Evolutionary conservation across 2,329 filamentous ascomycete species (phyloP).

Genomic region (Pseudocercospora cruenta): DNA sequence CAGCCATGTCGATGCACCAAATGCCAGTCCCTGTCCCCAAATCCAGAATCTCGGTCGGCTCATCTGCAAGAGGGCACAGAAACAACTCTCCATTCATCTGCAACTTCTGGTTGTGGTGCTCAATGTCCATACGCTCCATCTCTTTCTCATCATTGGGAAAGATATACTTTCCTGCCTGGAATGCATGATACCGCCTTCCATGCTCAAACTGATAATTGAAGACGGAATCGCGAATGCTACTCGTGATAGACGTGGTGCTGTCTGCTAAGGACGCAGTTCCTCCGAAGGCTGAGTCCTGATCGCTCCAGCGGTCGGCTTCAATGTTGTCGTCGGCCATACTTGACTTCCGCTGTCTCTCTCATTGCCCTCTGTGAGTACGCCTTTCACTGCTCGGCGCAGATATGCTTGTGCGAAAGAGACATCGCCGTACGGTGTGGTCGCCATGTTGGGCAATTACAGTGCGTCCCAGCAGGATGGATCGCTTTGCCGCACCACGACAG

Average conservation of each 20-base stretch:
- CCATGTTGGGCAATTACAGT: not conserved
- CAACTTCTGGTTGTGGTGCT: conserved; percentile 36
- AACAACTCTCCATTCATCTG: conserved; percentile 39
- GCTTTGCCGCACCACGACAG: conserved; percentile 4
- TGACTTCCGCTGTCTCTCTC: conserved; percentile 1
- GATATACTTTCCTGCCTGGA: conserved; percentile 31
- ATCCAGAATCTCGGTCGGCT: conserved; percentile 50
- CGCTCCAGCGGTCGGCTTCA: conserved; percentile 9
- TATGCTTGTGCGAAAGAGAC: not conserved
- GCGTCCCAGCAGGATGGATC: not conserved
- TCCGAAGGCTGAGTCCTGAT: conserved; percentile 6
- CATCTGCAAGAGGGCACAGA: conserved; percentile 43
- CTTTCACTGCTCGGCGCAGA: not conserved
- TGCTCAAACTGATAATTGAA: conserved; percentile 27
- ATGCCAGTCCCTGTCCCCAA: conserved; percentile 54
- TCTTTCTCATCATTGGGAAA: conserved; percentile 37
- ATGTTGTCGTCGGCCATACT: conserved; percentile 5
- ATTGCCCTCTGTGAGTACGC: not conserved
- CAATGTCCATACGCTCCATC: conserved; percentile 34
- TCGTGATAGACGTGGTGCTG: conserved; percentile 27
- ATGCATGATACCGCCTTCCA: conserved; percentile 27
- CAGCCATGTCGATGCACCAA: conserved; percentile 48
- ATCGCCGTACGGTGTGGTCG: not conserved
- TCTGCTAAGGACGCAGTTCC: conserved; percentile 23
- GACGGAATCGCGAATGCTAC: conserved; percentile 13